Evolutionary conservation across 805 yeast genomes (phyloP), one percentile per base, ranked within the genome.

Genomic region (Saccharomycopsis schoenii): DNA sequence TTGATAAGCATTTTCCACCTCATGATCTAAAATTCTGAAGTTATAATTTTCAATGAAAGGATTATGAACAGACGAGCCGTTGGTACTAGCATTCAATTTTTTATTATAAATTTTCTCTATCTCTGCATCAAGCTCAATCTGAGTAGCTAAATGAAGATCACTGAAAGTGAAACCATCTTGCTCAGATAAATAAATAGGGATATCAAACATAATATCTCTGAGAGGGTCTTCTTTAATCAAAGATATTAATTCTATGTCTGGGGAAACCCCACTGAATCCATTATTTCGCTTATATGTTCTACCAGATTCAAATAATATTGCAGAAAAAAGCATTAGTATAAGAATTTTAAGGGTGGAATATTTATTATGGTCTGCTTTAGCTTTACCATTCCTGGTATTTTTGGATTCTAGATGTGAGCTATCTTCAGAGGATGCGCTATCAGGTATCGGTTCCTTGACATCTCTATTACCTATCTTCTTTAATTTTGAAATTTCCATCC

Each of bases 101-200:
- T 64, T 56, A 6, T 57, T 43, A 21, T 59, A 63, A 39, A 62
- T 21, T n/a, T 57, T 56, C n/a, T 70, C 67, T 51, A 83, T 61
- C 55, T 79, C 71, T 15, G 74, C 72, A 62, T 79, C 74, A 1
- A 81, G 67, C 65, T 82, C 81, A 12, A 76, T 67, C 62, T 80
- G 79, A 1, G 80, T 68, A 0, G 87, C 90, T 52, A 76, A 76
- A 1, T 78, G 80, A 19, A 90, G 68, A 69, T 90, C 96, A 0
- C 93, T 92, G 66, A 85, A 84, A 17, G 73, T 70, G 64, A 83
- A 77, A 1, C 80, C 81, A 11, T 77, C 76, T 1, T 69, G 68
- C 2, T 71, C 66, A n/a, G 71, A 70, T 24, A 77, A 65, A 56
- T 72, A 76, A 2, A 81, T 73, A 0, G 82, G 83, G 5, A 81